These are phyloP conservation scores for Eurotiales sp. DNA, from an alignment of 2,329 filamentous ascomycete genomes.

Conservation along the genomic window DNA sequence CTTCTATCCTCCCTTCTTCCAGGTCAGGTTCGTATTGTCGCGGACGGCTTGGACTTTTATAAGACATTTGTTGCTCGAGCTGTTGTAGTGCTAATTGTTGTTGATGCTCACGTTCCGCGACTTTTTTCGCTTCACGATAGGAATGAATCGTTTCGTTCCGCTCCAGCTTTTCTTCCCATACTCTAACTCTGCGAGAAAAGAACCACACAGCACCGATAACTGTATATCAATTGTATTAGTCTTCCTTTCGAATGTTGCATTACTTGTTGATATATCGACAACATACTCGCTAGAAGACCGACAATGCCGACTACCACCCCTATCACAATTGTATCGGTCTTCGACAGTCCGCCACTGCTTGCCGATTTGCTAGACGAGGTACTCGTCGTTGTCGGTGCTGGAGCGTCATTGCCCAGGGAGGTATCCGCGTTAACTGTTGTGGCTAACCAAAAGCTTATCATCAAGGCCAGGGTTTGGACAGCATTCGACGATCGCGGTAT, in stretches of 20 bases:
- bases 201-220: constrained; percentile 24
- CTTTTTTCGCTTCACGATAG: constrained; percentile 6
- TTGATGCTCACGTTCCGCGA: not conserved
- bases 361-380: not conserved
- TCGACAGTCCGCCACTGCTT: constrained; percentile 13
- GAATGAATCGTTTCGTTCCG: constrained; percentile 19
- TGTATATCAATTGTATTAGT: constrained; percentile 14
- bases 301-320: constrained; percentile 28
- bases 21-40: constrained; percentile 4
- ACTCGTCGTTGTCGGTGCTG: constrained; percentile 2
- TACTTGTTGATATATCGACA: too few relatives aligned
- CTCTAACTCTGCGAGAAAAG: constrained; percentile 23
- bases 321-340: constrained; percentile 22
- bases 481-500: not conserved
- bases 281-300: constrained; percentile 24
- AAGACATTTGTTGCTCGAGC: constrained; percentile 8
- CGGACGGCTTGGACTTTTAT: constrained; percentile 8
- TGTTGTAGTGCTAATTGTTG: too few relatives aligned
- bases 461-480: constrained; percentile 6
- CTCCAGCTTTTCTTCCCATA: constrained; percentile 20
- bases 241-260: too few relatives aligned
- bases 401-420: constrained; percentile 11
- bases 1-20: constrained; percentile 10
- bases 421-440: constrained; percentile 7
- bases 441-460: constrained; percentile 7